phyloP scores from a whole-genome alignment of 192 early-diverging fungal genomes.

The Podochytrium sp. region DNA sequence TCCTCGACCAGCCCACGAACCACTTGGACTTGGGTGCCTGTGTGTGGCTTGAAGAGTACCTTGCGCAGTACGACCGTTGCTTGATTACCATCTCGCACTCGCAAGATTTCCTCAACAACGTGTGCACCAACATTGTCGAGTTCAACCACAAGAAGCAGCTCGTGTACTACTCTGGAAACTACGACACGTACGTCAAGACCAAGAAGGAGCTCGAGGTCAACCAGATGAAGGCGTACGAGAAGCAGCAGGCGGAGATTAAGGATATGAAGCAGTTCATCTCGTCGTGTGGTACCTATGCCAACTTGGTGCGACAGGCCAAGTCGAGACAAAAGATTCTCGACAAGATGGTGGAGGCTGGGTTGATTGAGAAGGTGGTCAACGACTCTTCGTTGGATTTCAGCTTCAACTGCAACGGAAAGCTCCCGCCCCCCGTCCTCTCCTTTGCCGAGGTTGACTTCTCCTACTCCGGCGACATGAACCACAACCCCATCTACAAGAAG shows the following conservation, averaged over 20 bases:
- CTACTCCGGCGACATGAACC: constrained; percentile 80
- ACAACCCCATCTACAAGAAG: constrained; percentile 85
- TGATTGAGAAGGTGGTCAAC: constrained; percentile 92
- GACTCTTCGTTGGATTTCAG: constrained; percentile 79
- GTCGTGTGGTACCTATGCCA: constrained; percentile 98
- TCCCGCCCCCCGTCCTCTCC: constrained; percentile 94
- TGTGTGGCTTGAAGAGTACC: constrained; percentile 83
- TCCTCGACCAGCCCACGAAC: constrained; percentile 73
- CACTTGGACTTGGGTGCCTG: constrained; percentile 92
- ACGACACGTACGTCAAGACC: constrained; percentile 94
- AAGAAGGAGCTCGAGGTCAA: constrained; percentile 94
- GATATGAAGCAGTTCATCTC: constrained; percentile 99
- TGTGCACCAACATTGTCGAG: constrained; percentile 96
- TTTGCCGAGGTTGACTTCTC: constrained; percentile 93
- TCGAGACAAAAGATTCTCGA: constrained; percentile 99
- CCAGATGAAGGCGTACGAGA: constrained; percentile 99
- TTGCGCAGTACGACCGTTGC: constrained; percentile 80
- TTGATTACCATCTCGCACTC: constrained; percentile 91
- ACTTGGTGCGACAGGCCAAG: constrained; percentile 98
- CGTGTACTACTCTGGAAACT: constrained; percentile 96
- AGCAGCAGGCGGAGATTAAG: constrained; percentile 98
- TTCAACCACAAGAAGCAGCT: constrained; percentile 89
- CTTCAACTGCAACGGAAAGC: constrained; percentile 83
- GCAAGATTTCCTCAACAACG: constrained; percentile 92
- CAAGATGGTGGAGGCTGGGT: constrained; percentile 99